Base-by-base conservation (phyloP, 1,139 yeast genomes). In the Yamadazyma epiphylla region DNA sequence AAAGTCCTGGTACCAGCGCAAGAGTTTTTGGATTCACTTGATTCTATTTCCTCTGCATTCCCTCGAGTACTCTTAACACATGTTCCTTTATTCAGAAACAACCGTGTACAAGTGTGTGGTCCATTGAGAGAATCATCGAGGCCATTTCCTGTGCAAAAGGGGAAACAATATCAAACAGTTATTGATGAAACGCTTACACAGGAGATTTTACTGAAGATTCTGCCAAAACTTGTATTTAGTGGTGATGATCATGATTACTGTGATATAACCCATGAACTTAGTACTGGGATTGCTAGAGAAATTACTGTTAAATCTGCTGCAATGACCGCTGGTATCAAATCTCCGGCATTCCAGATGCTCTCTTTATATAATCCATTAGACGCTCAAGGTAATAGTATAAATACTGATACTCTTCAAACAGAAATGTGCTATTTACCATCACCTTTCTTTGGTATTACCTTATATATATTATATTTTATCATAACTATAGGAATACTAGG, bases 211-310 rank as follows among this genome's bases (percentile, higher is more conserved):
- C 49, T 64, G 4, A 57, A 58, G 4, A 52, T 88, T 1, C 62
- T 70, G 30, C 98, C 98, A 0, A 60, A 63, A 12, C 59, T 81
- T 6, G 69, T 86, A 1, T 85, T 88, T 51, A 80, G 95, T 4
- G 98, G 98, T 1, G 98, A 91, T 51, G 98, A 91, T 52, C 98
- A 91, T 58, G 98, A 91, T 54, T 89, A 87, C 43, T 91, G 98
- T 56, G 88, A 83, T 41, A 74, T 84, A 10, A 57, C 61, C 9
- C 48, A 43, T 29, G 13, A 19, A 47, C 55, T 69, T 2, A 77
- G 70, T 42, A 37, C 42, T 5, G 56, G 57, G 2, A 46, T 48
- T 5, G 73, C 84, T 0, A 77, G 80, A 29, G 98, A 91, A 53
- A 77, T 83, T 38, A 85, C 96, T 0, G 88, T 88, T 12, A 91